phyloP scores from a whole-genome alignment of 768 basidiomycete genomes.

The Podaxis sp. region DNA sequence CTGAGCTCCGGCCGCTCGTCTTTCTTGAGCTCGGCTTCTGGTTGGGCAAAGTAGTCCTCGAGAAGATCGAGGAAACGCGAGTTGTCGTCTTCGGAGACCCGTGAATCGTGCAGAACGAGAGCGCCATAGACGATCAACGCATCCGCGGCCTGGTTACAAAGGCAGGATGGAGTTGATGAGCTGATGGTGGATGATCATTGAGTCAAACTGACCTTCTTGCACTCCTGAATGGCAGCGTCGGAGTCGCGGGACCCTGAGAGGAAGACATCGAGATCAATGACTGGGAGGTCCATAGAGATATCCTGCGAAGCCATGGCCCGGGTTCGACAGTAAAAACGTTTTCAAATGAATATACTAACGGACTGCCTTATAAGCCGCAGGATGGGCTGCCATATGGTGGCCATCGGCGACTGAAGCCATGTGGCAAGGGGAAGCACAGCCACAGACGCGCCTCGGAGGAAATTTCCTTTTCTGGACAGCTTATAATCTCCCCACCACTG shows the following conservation, averaged over 20 bases:
- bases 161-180: not conserved
- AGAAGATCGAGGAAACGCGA: slow-evolving; percentile 79
- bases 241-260: slow-evolving; percentile 43
- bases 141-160: slow-evolving; percentile 60
- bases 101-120: slow-evolving; percentile 79
- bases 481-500: slow-evolving; percentile 19
- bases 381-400: not conserved
- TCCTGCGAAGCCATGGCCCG: slow-evolving; percentile 31
- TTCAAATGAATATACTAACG: not conserved
- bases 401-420: not conserved
- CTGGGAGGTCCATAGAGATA: slow-evolving; percentile 57
- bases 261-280: slow-evolving; percentile 78
- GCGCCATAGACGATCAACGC: slow-evolving; percentile 86
- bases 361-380: not conserved
- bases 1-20: slow-evolving; percentile 85
- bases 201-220: slow-evolving; percentile 50
- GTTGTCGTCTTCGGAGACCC: slow-evolving; percentile 84
- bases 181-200: slow-evolving; percentile 7
- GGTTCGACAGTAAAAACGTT: not conserved
- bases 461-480: slow-evolving; percentile 24
- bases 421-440: slow-evolving; percentile 16
- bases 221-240: slow-evolving; percentile 54
- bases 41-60: slow-evolving; percentile 91
- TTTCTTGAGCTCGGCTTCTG: slow-evolving; percentile 53
- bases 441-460: slow-evolving; percentile 22